Conservation (phyloP, 768 basidiomycete genomes). For the Rhizopogon vinicolor region DNA sequence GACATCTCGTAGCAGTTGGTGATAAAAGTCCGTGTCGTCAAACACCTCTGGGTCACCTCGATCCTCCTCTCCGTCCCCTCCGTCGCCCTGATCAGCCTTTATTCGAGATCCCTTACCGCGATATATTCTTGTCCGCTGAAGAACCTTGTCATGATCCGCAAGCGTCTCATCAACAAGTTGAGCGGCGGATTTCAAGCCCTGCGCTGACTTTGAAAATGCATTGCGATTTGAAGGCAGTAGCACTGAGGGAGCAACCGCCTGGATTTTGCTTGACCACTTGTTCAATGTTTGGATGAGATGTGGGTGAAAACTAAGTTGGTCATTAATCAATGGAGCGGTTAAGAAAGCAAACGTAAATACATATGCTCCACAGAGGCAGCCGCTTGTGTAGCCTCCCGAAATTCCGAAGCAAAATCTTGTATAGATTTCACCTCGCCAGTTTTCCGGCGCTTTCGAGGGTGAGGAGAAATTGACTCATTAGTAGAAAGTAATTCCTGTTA, state of each 20-base stretch:
- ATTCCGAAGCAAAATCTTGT: conserved; percentile 14
- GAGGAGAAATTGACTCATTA: conserved; percentile 44
- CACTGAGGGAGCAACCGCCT: conserved; percentile 81
- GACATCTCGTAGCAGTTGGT: conserved; percentile 85
- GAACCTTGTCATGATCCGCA: conserved; percentile 48
- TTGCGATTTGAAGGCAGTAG: conserved; percentile 68
- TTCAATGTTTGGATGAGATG: conserved; percentile 71
- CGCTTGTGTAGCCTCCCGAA: conserved; percentile 40
- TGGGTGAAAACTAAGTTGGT: conserved; percentile 50
- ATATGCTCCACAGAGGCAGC: conserved; percentile 44
- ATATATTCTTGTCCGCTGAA: conserved; percentile 59
- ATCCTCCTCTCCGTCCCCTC: conserved; percentile 28
- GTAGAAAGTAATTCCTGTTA: conserved; percentile 39
- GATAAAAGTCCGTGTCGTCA: conserved; percentile 93
- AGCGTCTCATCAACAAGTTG: conserved; percentile 78
- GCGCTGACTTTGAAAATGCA: conserved; percentile 58
- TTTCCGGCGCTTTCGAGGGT: conserved; percentile 56
- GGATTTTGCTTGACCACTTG: conserved; percentile 97
- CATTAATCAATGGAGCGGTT: conserved; percentile 3
- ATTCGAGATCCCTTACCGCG: conserved; percentile 46
- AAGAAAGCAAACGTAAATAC: conserved; percentile 32
- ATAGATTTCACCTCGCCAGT: conserved; percentile 20
- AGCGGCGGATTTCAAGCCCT: conserved; percentile 57
- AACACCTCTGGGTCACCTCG: conserved; percentile 50
- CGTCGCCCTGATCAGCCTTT: conserved; percentile 30